A percentile compares a stretch with the other conserved stretches of the same genome.
Evolutionary conservation across 2,329 filamentous ascomycete species (phyloP).

Genomic region (Claviceps spartinae): DNA sequence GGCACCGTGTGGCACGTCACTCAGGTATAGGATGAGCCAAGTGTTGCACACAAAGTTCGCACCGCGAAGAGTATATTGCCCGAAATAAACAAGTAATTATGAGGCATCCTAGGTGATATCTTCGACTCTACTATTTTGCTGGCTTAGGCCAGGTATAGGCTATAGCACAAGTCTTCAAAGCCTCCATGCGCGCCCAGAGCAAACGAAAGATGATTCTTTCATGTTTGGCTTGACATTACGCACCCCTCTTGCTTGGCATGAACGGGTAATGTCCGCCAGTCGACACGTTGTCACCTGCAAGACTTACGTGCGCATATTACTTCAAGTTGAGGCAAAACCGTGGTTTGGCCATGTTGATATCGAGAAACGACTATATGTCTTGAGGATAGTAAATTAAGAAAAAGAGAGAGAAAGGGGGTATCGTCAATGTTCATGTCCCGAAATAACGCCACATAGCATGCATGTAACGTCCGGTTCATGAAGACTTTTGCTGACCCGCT

Average conservation of each 20-base stretch:
- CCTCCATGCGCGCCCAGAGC: background rate
- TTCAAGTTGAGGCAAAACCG: background rate
- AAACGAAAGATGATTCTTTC: background rate
- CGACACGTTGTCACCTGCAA: background rate
- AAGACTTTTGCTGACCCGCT: background rate
- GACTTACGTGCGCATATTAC: background rate
- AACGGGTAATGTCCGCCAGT: background rate
- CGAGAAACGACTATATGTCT: background rate
- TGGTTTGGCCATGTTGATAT: background rate
- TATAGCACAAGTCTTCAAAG: background rate
- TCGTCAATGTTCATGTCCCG: constrained; percentile 4
- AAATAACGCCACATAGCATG: constrained; percentile 1
- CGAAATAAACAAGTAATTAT: background rate
- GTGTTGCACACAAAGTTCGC: too few species aligned
- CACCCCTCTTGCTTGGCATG: background rate
- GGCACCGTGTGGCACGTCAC: too few species aligned
- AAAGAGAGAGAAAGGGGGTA: background rate
- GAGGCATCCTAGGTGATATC: background rate
- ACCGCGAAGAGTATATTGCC: too few species aligned
- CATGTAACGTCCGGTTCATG: background rate
- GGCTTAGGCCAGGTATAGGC: background rate
- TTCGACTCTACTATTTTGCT: background rate
- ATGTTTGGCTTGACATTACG: too few species aligned
- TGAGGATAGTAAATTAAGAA: background rate
- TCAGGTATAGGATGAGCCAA: too few species aligned